Percentiles rank a stretch among this genome's conserved stretches.
Evolutionary conservation across 306 rosid species (phyloP).

Genomic region (Medicago ruthenica): DNA sequence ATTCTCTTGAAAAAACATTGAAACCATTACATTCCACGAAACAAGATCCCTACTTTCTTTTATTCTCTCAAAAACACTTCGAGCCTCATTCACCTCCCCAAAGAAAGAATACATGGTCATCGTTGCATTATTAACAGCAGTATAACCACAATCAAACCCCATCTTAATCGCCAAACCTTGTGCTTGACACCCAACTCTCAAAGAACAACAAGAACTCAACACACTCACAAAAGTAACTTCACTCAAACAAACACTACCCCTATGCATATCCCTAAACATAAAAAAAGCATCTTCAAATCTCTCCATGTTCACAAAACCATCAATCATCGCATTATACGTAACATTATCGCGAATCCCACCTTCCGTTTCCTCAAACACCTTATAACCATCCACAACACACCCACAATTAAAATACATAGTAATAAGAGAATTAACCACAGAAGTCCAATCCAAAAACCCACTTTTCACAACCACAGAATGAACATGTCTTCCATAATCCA

Average conservation of each 20-base stretch:
- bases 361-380: constrained; percentile 62
- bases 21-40: constrained; percentile 79
- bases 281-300: constrained; percentile 61
- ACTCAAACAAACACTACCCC: too few relatives aligned
- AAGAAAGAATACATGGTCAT: constrained; percentile 78
- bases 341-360: constrained; percentile 54
- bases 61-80: constrained; percentile 57
- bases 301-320: constrained; percentile 62
- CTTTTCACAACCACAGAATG: too few relatives aligned
- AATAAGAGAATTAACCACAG: too few relatives aligned
- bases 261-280: constrained; percentile 58
- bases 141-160: too few relatives aligned
- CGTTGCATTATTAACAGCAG: too few relatives aligned
- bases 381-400: constrained; percentile 54
- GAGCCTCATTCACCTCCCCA: constrained; percentile 59
- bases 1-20: constrained; percentile 58
- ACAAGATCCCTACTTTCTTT: constrained; percentile 60
- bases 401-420: constrained; percentile 61
- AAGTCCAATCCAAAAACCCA: too few relatives aligned
- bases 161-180: too few relatives aligned
- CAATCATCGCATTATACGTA: constrained; percentile 75
- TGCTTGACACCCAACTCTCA: too few relatives aligned
- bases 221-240: too few relatives aligned
- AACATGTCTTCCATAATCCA: too few relatives aligned
- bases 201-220: too few relatives aligned